These are phyloP conservation scores for Ceratocystis cacaofunesta DNA, from an alignment of 2,329 filamentous ascomycete species.

Conservation along the genomic window DNA sequence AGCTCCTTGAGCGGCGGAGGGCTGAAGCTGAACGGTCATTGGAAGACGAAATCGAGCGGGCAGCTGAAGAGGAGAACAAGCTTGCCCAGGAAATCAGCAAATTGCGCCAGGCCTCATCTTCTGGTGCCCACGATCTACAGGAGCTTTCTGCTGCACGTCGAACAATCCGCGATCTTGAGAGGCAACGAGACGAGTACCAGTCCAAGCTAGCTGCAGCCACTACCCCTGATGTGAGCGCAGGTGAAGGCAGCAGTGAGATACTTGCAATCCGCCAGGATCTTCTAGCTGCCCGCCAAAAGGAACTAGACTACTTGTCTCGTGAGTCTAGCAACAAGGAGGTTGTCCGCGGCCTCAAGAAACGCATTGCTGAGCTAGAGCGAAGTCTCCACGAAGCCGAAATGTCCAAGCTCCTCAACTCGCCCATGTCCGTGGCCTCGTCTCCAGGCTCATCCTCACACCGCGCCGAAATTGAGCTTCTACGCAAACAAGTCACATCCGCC, in stretches of 20 bases:
- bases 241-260: constrained; percentile 38
- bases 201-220: constrained; percentile 26
- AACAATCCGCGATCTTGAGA: constrained; percentile 51
- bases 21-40: constrained; percentile 47
- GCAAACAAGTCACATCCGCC: constrained; percentile 44
- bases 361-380: constrained; percentile 51
- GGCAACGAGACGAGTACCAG: constrained; percentile 41
- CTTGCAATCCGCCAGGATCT: constrained; percentile 49
- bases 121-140: constrained; percentile 33
- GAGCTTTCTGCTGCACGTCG: constrained; percentile 45
- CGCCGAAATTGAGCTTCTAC: constrained; percentile 42
- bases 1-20: constrained; percentile 39
- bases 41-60: constrained; percentile 50
- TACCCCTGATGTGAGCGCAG: constrained; percentile 22
- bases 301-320: constrained; percentile 49
- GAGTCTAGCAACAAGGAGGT: constrained; percentile 48
- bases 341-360: constrained; percentile 47
- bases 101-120: constrained; percentile 31
- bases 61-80: constrained; percentile 50
- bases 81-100: constrained; percentile 40
- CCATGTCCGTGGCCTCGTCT: constrained; percentile 20
- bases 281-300: constrained; percentile 48
- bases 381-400: constrained; percentile 51
- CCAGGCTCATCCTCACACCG: constrained; percentile 36
- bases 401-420: constrained; percentile 26